These are phyloP conservation scores for Tylopilus cervinicoccineus DNA, from an alignment of 768 basidiomycete species.

Conservation along the genomic window DNA sequence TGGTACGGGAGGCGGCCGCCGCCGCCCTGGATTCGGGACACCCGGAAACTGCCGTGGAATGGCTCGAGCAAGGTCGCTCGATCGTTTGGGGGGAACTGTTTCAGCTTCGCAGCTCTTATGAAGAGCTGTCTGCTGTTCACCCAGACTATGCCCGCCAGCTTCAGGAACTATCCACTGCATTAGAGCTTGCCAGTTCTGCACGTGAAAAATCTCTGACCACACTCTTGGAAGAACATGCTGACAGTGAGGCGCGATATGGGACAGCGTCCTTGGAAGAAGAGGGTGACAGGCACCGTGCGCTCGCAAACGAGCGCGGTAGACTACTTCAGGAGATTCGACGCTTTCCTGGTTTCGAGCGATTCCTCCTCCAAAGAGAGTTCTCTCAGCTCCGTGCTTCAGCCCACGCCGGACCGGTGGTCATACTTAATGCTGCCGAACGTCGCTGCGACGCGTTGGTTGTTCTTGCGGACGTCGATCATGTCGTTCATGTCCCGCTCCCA, in stretches of 20 bases:
- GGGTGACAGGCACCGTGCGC: background rate
- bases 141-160: background rate
- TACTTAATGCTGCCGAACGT: too few relatives aligned
- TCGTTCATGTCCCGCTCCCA: background rate
- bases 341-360: background rate
- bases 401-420: too few relatives aligned
- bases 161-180: background rate
- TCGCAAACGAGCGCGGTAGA: too few relatives aligned
- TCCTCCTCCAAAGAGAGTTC: too few relatives aligned
- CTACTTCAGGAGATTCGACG: background rate
- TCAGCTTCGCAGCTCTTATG: too few relatives aligned
- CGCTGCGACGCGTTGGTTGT: too few relatives aligned
- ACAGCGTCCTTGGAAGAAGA: background rate
- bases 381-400: too few relatives aligned
- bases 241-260: background rate
- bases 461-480: background rate
- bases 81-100: too few relatives aligned
- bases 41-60: too few relatives aligned
- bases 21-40: too few relatives aligned
- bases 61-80: too few relatives aligned
- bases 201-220: background rate
- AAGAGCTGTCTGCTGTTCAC: background rate
- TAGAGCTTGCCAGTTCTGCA: background rate
- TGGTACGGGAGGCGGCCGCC: too few relatives aligned
- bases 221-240: background rate